Evolutionary conservation across 2,329 filamentous ascomycete species (phyloP).

Genomic region (Aureobasidium leucospermi): DNA sequence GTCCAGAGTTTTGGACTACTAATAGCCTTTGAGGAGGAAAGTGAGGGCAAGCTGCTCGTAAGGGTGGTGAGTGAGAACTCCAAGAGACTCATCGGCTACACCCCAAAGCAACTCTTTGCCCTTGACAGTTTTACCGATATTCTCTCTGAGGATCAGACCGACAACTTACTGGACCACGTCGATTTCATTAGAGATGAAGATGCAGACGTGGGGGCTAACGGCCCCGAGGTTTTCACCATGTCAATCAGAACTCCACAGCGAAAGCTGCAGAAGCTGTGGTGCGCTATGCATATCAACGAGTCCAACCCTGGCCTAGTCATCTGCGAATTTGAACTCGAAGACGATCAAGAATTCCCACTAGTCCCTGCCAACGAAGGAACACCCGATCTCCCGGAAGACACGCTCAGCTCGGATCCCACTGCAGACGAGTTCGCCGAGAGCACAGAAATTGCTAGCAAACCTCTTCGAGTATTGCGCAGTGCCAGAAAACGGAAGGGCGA

Average conservation of each 20-base stretch:
- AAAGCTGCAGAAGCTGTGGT: slow-evolving; percentile 68
- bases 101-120: slow-evolving; percentile 66
- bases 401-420: slow-evolving; percentile 64
- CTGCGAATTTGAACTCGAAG: slow-evolving; percentile 82
- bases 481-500: slow-evolving; percentile 70
- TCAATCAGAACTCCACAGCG: slow-evolving; percentile 55
- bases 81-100: slow-evolving; percentile 64
- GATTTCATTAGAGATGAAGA: slow-evolving; percentile 83
- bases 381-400: slow-evolving; percentile 63
- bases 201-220: slow-evolving; percentile 64
- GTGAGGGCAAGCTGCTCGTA: slow-evolving; percentile 60
- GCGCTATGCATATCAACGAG: slow-evolving; percentile 71
- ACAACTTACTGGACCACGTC: slow-evolving; percentile 77
- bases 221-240: slow-evolving; percentile 79
- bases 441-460: slow-evolving; percentile 67
- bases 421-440: slow-evolving; percentile 67
- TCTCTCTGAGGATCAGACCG: slow-evolving; percentile 72
- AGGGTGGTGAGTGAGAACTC: slow-evolving; percentile 79
- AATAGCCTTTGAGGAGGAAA: slow-evolving; percentile 59
- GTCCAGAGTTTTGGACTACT: slow-evolving; percentile 74
- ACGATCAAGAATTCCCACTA: slow-evolving; percentile 62
- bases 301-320: slow-evolving; percentile 64
- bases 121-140: slow-evolving; percentile 75
- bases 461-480: slow-evolving; percentile 67
- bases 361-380: slow-evolving; percentile 52